Evolutionary conservation across 2,329 filamentous ascomycete species (phyloP), one percentile per base, ranked within the genome.

Genomic region (Ophiocordyceps robertsii): DNA sequence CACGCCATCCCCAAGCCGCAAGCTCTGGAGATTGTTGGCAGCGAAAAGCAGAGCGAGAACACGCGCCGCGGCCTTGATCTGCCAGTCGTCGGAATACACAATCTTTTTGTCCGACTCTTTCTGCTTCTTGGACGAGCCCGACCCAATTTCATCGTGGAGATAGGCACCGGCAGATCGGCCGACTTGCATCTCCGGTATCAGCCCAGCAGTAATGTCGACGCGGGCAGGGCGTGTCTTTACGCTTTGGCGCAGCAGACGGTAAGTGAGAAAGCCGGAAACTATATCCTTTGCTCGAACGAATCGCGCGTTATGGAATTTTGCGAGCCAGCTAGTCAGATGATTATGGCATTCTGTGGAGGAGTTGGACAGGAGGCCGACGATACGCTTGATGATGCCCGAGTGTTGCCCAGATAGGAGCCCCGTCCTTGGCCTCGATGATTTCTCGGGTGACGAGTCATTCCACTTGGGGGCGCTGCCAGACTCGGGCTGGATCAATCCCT

Each of bases 1-100:
- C 8, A 37, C 29, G 4, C 59, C 56, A 39, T 61, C 55, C 12
- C 48, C 47, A 9, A 62, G 62, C 16, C 64, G 63, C 13, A 60
- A 52, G 36, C 64, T 54, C 6, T 61, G 59, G 29, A 65, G 54
- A 46, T 81, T 84, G 61, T 95, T 95, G 24, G 88, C 88, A 2
- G 81, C 74, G 55, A 94, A 93, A 1, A 95, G 60, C 19, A 95
- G 61, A 10, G 84, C 79, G 69, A 95, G 81, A 3, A 93, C 77
- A 50, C 82, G 80, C 3, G 86, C 81, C 8, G 83, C 83, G 11
- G 84, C 84, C 57, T 79, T 83, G 44, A 94, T 77, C 59, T 95
- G 88, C 89, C 89, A 95, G 55, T 95, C 89, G 45, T 90, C 84
- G 17, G 73, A 70, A 56, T 92, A 93, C 0, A 77, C 63, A 2